Conservation (phyloP, 2,329 filamentous ascomycete genomes). For the Acarospora socialis region DNA sequence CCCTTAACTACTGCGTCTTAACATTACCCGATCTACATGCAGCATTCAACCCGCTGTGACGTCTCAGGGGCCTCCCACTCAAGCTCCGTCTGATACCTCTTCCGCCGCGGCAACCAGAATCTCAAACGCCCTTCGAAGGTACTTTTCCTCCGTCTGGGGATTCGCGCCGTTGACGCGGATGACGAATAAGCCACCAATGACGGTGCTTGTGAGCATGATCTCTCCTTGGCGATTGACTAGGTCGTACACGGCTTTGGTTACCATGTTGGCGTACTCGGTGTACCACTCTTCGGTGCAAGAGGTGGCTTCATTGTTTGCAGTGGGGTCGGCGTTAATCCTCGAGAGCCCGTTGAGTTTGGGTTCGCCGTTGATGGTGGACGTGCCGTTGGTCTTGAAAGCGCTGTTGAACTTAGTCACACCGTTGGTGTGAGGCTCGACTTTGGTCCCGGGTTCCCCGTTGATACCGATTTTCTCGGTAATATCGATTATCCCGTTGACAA, state of each 20-base stretch:
- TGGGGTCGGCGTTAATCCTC: constrained; percentile 8
- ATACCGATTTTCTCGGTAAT: too few relatives aligned
- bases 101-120: constrained; percentile 54
- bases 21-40: too few relatives aligned
- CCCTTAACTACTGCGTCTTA: too few relatives aligned
- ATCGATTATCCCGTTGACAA: too few relatives aligned
- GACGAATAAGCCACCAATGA: constrained; percentile 58
- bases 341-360: neutral
- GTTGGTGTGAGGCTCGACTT: too few relatives aligned
- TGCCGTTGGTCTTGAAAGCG: too few relatives aligned
- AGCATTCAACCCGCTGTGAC: too few relatives aligned
- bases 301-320: constrained; percentile 20
- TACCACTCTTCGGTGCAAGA: constrained; percentile 24
- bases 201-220: constrained; percentile 69
- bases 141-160: constrained; percentile 53
- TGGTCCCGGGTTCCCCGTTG: too few relatives aligned
- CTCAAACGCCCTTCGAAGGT: constrained; percentile 59
- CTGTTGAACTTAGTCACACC: too few relatives aligned
- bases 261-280: constrained; percentile 45
- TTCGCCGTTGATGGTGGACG: too few relatives aligned
- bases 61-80: too few relatives aligned
- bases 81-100: too few relatives aligned
- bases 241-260: constrained; percentile 66
- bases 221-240: constrained; percentile 57
- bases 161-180: constrained; percentile 72